Conservation (phyloP, 805 yeast genomes). For the Barnettozyma botsteinii region DNA sequence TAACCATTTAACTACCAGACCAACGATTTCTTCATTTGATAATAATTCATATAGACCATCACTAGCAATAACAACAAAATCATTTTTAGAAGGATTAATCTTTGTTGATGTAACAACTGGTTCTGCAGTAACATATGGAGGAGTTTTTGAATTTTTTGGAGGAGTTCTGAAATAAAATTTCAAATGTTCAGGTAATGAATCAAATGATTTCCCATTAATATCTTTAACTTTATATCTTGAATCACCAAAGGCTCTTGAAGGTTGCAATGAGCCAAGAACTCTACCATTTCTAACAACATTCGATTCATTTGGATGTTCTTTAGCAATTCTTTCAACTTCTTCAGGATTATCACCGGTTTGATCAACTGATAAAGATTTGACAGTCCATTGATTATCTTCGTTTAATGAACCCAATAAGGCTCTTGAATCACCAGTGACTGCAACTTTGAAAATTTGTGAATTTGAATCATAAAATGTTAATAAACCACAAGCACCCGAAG, state of each 20-base stretch:
- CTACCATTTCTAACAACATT: slow-evolving; percentile 81
- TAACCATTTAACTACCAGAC: slow-evolving; percentile 91
- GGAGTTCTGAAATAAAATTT: slow-evolving; percentile 76
- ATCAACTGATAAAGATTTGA: slow-evolving; percentile 77
- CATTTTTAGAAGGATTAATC: slow-evolving; percentile 63
- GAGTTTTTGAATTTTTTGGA: slow-evolving; percentile 71
- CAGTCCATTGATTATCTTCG: slow-evolving; percentile 74
- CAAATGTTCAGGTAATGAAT: slow-evolving; percentile 67
- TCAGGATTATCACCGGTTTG: slow-evolving; percentile 91
- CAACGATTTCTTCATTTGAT: slow-evolving; percentile 87
- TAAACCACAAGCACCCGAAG: slow-evolving; percentile 92
- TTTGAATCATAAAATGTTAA: slow-evolving; percentile 81
- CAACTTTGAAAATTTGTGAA: slow-evolving; percentile 69
- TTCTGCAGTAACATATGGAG: slow-evolving; percentile 96
- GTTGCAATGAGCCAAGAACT: slow-evolving; percentile 88
- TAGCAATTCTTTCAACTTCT: slow-evolving; percentile 75
- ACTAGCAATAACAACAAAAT: slow-evolving; percentile 86
- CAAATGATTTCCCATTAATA: slow-evolving; percentile 33
- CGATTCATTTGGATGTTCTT: slow-evolving; percentile 85
- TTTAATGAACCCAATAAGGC: slow-evolving; percentile 77
- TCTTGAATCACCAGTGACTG: slow-evolving; percentile 94
- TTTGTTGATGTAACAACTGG: slow-evolving; percentile 85
- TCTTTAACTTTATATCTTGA: slow-evolving; percentile 84
- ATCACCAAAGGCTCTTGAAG: slow-evolving; percentile 95
- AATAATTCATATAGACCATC: slow-evolving; percentile 93